Conservation (phyloP, 495 filamentous ascomycete species). For the Aspergillus avenaceus region DNA sequence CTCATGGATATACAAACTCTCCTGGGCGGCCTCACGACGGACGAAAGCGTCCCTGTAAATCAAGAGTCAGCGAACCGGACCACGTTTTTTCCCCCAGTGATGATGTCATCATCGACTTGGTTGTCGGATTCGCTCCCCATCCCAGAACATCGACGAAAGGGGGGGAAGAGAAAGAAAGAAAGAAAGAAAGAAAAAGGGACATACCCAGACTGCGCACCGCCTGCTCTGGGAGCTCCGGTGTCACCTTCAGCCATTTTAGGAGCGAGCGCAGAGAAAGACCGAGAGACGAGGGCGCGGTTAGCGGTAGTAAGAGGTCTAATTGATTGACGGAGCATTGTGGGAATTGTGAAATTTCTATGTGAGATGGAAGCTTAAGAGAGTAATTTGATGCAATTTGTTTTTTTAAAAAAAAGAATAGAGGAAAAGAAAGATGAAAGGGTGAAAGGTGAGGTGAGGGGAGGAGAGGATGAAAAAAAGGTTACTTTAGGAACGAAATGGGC, state of each 20-base stretch:
- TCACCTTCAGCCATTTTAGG: slow-evolving; percentile 65
- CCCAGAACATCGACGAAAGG: no score
- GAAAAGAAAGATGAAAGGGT: slow-evolving; percentile 42
- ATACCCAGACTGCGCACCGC: slow-evolving; percentile 34
- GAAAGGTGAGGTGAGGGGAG: background rate
- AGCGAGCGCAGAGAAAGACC: slow-evolving; percentile 60
- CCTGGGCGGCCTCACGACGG: slow-evolving; percentile 81
- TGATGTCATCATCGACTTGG: slow-evolving; percentile 16
- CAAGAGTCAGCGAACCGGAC: background rate
- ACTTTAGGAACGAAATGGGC: slow-evolving; percentile 3
- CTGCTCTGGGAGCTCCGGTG: slow-evolving; percentile 56
- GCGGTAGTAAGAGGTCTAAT: slow-evolving; percentile 54
- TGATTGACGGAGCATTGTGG: slow-evolving; percentile 62
- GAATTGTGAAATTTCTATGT: background rate
- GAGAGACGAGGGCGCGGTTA: slow-evolving; percentile 45
- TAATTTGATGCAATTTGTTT: background rate
- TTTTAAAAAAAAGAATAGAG: slow-evolving; percentile 48
- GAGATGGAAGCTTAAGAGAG: background rate
- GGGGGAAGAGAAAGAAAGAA: background rate
- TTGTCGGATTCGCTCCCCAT: no score
- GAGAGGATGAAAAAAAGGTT: background rate
- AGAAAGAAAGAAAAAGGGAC: slow-evolving; percentile 3
- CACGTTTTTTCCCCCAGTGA: background rate
- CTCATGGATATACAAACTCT: slow-evolving; percentile 76
- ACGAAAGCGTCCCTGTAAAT: slow-evolving; percentile 76